Percentiles rank a stretch among this genome's conserved stretches.
phyloP scores from a whole-genome alignment of 305 asterid species.

The Lippia alba region DNA sequence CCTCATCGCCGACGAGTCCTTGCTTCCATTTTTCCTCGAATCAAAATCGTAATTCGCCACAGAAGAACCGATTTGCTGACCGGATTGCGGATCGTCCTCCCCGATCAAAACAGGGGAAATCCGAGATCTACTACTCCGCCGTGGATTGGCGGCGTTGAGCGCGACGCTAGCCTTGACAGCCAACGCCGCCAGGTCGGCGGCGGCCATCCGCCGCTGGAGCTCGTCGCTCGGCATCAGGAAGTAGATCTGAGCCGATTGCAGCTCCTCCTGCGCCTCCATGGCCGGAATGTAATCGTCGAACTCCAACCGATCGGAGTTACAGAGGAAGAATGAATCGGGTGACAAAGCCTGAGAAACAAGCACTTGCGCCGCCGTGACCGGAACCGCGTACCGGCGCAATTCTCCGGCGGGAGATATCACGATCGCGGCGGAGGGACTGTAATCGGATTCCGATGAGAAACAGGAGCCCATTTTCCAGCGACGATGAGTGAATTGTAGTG shows the following conservation, averaged over 20 bases:
- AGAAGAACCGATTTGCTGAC: constrained; percentile 6
- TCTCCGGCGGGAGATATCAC: constrained; percentile 58
- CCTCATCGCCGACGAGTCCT: constrained; percentile 35
- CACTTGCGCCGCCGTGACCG: constrained; percentile 50
- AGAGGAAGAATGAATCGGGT: constrained; percentile 46
- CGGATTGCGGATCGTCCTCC: constrained; percentile 37
- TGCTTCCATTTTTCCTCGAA: constrained; percentile 17
- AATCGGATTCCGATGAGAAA: constrained; percentile 41
- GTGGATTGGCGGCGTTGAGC: constrained; percentile 39
- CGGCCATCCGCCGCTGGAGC: constrained; percentile 57
- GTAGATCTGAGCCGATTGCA: constrained; percentile 59
- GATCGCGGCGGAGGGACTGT: constrained; percentile 43
- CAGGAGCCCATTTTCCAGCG: constrained; percentile 53
- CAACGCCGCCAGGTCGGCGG: constrained; percentile 64
- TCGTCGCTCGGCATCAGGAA: constrained; percentile 50
- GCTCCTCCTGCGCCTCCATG: constrained; percentile 39
- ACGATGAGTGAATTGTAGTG: neutral
- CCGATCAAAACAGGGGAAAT: constrained; percentile 58
- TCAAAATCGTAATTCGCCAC: neutral
- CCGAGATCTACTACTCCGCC: constrained; percentile 47
- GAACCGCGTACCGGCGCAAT: constrained; percentile 57
- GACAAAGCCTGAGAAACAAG: constrained; percentile 42
- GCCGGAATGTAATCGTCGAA: constrained; percentile 61
- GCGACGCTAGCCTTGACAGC: constrained; percentile 72
- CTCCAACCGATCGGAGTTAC: constrained; percentile 64